Conservation (phyloP, 2,329 filamentous ascomycete genomes). For the Colletotrichum orbiculare region DNA sequence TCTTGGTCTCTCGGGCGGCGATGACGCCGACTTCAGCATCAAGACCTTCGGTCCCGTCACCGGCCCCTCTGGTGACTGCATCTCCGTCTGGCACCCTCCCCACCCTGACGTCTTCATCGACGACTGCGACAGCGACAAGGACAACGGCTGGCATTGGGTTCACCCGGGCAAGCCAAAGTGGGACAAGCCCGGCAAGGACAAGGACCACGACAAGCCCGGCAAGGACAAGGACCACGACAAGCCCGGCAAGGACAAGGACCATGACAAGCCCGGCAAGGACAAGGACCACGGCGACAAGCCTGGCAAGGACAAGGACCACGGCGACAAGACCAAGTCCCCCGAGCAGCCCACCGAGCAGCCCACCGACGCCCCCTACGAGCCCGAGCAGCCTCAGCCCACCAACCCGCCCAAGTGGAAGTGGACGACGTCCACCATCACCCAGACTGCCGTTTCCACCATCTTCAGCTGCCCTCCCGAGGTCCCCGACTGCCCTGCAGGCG, state of each 20-base stretch:
- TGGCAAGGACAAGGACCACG: constrained; percentile 2
- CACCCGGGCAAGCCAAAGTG: constrained; percentile 43
- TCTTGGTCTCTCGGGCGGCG: constrained; percentile 19
- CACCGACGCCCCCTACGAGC: constrained; percentile 5
- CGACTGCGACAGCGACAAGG: constrained; percentile 46
- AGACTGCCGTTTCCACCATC: constrained; percentile 52
- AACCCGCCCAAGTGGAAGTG: constrained; percentile 45
- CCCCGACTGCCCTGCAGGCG: constrained; percentile 49
- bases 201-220: constrained; percentile 20
- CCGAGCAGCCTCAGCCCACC: constrained; percentile 37
- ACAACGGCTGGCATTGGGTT: constrained; percentile 50
- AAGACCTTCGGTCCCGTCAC: constrained; percentile 38
- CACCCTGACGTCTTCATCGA: constrained; percentile 50
- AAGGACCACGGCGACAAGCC: constrained; percentile 9
- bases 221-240: constrained; percentile 9
- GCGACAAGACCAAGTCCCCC: constrained; percentile 4
- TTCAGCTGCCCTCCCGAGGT: constrained; percentile 51
- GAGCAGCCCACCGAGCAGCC: constrained; percentile 4
- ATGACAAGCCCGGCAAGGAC: no score
- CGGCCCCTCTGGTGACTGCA: constrained; percentile 42
- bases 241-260: constrained; percentile 6
- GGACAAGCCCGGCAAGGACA: constrained; percentile 23
- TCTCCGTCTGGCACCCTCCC: constrained; percentile 50
- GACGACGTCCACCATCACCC: constrained; percentile 55
- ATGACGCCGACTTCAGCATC: constrained; percentile 25